phyloP scores from a whole-genome alignment of 2,329 filamentous ascomycete species.

The Stachybotrys elegans region DNA sequence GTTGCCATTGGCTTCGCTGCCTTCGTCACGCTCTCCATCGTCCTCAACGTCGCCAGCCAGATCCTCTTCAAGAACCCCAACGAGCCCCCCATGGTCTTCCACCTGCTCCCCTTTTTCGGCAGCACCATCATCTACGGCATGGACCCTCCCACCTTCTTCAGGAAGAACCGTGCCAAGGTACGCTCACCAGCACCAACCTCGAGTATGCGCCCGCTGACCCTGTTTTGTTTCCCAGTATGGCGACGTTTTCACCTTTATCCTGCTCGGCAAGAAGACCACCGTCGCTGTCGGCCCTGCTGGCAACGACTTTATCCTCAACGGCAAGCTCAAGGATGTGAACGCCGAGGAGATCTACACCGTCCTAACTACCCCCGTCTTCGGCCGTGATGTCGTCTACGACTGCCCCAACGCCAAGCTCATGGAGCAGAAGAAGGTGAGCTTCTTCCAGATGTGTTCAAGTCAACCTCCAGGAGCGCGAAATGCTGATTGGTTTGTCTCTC shows the following conservation, averaged over 20 bases:
- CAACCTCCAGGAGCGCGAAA: too few species aligned
- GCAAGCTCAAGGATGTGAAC: slow-evolving; percentile 83
- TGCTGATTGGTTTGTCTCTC: slow-evolving; percentile 10
- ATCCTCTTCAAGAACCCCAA: slow-evolving; percentile 76
- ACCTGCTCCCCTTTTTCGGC: slow-evolving; percentile 78
- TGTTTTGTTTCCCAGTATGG: slow-evolving; percentile 55
- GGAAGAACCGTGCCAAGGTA: slow-evolving; percentile 70
- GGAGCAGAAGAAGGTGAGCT: slow-evolving; percentile 85
- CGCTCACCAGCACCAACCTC: slow-evolving; percentile 41
- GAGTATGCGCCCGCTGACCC: not conserved
- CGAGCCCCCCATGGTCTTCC: slow-evolving; percentile 76
- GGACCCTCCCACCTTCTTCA: slow-evolving; percentile 86
- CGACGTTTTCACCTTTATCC: slow-evolving; percentile 83
- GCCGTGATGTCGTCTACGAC: slow-evolving; percentile 83
- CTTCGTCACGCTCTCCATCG: slow-evolving; percentile 51
- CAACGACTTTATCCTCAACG: slow-evolving; percentile 89
- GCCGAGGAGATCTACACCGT: slow-evolving; percentile 87
- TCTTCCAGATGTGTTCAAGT: too few species aligned
- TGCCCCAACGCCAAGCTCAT: slow-evolving; percentile 88
- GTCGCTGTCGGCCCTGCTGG: slow-evolving; percentile 77
- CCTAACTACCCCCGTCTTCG: slow-evolving; percentile 69
- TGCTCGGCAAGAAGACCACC: slow-evolving; percentile 85
- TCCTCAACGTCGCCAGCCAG: slow-evolving; percentile 77
- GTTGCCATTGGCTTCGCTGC: slow-evolving; percentile 36
- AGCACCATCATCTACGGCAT: slow-evolving; percentile 94